Evolutionary conservation across 441 rosid species (phyloP).

Genomic region (Oxalis stricta): DNA sequence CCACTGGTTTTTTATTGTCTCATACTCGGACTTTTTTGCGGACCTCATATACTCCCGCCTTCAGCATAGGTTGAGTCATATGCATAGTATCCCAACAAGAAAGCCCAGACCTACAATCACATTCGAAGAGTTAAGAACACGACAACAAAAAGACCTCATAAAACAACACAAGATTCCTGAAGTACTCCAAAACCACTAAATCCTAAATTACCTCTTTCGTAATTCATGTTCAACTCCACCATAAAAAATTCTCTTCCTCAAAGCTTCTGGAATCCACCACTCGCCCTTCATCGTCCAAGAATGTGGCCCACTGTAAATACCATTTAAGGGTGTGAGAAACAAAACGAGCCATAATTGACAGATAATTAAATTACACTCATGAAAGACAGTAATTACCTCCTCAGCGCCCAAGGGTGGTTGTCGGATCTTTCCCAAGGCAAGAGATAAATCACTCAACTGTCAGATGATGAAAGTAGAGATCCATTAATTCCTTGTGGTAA

Average conservation of each 20-base stretch:
- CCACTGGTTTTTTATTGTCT: conserved; percentile 78
- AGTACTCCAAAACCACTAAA: conserved; percentile 19
- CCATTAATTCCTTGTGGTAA: not conserved
- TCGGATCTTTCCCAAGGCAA: conserved; percentile 92
- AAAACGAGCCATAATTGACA: too few relatives aligned
- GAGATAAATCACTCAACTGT: conserved; percentile 67
- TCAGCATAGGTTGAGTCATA: conserved; percentile 83
- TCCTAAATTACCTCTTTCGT: conserved; percentile 91
- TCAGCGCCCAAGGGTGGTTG: conserved; percentile 56
- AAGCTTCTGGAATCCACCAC: conserved; percentile 54
- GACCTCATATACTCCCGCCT: conserved; percentile 59
- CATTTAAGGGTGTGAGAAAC: too few relatives aligned
- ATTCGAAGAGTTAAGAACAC: conserved; percentile 10
- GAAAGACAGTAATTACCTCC: conserved; percentile 47
- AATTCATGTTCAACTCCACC: conserved; percentile 80
- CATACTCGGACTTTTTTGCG: conserved; percentile 53
- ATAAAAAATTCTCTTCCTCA: conserved; percentile 76
- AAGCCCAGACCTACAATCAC: conserved; percentile 66
- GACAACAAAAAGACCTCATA: not conserved
- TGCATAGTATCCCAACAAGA: conserved; percentile 74
- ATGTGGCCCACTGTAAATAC: conserved; percentile 57
- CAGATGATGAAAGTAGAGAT: conserved; percentile 14
- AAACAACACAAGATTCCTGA: not conserved
- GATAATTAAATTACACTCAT: not conserved
- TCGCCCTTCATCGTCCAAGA: conserved; percentile 86